phyloP scores from a whole-genome alignment of 345 rosid species.

The Eucalyptus viminalis region DNA sequence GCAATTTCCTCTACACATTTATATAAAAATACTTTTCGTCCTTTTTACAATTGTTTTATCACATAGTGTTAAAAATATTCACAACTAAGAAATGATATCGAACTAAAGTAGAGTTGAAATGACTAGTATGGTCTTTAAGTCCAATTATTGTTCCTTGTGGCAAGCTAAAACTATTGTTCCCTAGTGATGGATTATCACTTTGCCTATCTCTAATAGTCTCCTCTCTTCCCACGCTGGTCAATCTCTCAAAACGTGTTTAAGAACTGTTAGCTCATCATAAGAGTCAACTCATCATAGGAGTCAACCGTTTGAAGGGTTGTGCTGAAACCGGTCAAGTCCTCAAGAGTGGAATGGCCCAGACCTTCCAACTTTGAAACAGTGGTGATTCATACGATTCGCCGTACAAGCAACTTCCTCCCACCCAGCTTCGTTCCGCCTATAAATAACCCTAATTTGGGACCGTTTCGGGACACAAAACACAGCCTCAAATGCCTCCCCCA shows the following conservation, averaged over 20 bases:
- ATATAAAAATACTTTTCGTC: background rate
- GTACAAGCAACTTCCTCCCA: slow-evolving; percentile 1
- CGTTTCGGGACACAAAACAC: background rate
- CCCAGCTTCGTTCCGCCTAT: background rate
- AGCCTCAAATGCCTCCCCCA: background rate
- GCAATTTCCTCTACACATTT: fast-evolving
- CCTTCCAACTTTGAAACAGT: background rate
- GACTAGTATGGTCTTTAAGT: background rate
- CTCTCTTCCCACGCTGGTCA: background rate
- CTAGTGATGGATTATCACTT: background rate
- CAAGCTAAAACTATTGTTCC: background rate
- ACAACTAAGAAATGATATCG: fast-evolving
- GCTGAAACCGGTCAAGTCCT: background rate
- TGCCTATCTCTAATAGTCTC: background rate
- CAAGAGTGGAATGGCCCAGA: background rate
- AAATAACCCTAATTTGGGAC: background rate
- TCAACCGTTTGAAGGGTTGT: background rate
- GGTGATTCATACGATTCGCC: background rate
- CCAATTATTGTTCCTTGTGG: background rate
- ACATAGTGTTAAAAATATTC: background rate
- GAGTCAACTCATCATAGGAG: background rate
- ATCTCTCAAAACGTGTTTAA: background rate
- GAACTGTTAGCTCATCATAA: background rate
- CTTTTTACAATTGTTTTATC: background rate
- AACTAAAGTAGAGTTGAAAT: background rate